Conservation (phyloP, 2,329 filamentous ascomycete genomes). For the Aspergillus flavus region DNA sequence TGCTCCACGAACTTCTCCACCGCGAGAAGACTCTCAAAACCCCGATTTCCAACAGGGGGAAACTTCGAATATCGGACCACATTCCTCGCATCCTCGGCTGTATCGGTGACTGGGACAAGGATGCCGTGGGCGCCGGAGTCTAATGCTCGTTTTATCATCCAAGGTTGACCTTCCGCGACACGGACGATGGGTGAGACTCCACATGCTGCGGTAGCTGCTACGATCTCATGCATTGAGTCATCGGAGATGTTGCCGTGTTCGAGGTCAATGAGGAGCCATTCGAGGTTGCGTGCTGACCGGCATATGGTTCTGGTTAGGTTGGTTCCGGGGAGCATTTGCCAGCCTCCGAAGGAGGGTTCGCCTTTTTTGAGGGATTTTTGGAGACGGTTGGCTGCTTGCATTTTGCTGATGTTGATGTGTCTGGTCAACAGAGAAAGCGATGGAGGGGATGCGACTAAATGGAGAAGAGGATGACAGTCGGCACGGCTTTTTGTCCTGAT, state of each 20-base stretch:
- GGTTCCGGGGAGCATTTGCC: conserved; percentile 18
- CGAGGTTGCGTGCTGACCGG: conserved; percentile 5
- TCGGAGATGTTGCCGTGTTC: conserved; percentile 28
- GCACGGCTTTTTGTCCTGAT: not conserved
- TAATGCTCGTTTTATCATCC: conserved; percentile 31
- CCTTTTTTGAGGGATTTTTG: not conserved
- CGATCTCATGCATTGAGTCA: conserved; percentile 23
- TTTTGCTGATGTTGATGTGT: not conserved
- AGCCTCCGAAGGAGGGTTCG: conserved; percentile 5
- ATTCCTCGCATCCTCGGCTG: conserved; percentile 5
- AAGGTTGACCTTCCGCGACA: conserved; percentile 19
- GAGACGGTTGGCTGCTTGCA: not conserved
- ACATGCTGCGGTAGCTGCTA: conserved; percentile 36
- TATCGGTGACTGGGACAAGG: conserved; percentile 39
- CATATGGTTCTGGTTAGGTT: conserved; percentile 14
- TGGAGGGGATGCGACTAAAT: not conserved
- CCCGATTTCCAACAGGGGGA: conserved; percentile 8
- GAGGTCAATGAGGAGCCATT: conserved; percentile 25
- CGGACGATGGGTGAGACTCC: conserved; percentile 28
- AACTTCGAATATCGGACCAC: conserved; percentile 21
- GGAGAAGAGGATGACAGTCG: not conserved
- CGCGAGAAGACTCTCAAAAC: not conserved
- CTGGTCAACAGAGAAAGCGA: too few species aligned
- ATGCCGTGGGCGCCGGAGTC: conserved; percentile 32
- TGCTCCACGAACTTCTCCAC: conserved; percentile 4